Evolutionary conservation across 1,284 basidiomycete genomes (phyloP).

Genomic region (Ceratobasidium sp.): DNA sequence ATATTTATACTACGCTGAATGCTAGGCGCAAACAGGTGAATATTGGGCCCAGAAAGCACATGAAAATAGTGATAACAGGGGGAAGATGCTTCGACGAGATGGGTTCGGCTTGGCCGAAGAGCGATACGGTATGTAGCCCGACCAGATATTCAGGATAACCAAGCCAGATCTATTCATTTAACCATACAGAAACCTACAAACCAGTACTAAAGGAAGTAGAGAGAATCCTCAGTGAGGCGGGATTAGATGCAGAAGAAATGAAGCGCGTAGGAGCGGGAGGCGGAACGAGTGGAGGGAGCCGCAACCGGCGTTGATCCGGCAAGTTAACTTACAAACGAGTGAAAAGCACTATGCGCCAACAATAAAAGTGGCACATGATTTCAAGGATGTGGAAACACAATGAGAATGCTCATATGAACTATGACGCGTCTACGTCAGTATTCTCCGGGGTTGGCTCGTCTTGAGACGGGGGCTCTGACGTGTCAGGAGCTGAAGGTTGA

Average conservation of each 20-base stretch:
- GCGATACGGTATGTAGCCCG: conserved; percentile 62
- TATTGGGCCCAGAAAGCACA: conserved; percentile 85
- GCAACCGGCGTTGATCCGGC: conserved; percentile 40
- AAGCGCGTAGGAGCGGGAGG: conserved; percentile 53
- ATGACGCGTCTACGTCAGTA: conserved; percentile 23
- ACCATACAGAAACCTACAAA: conserved; percentile 67
- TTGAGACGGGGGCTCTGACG: conserved; percentile 32
- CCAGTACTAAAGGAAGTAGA: conserved; percentile 84
- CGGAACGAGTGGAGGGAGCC: conserved; percentile 27
- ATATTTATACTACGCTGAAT: too few species aligned
- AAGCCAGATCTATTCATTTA: conserved; percentile 40
- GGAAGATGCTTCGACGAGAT: conserved; percentile 80
- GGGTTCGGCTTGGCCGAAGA: conserved; percentile 78
- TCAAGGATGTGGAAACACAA: not conserved
- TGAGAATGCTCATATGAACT: not conserved
- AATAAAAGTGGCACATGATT: not conserved
- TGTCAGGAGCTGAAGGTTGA: conserved; percentile 9
- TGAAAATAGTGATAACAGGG: conserved; percentile 66
- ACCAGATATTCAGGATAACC: not conserved
- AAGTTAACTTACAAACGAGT: conserved; percentile 17
- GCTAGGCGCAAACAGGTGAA: conserved; percentile 51
- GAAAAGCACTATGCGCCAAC: not conserved
- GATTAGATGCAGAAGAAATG: conserved; percentile 86
- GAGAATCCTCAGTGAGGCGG: conserved; percentile 83
- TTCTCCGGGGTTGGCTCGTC: conserved; percentile 16